Conservation (phyloP, 2,329 filamentous ascomycete genomes). For the Xylariaceae sp. region DNA sequence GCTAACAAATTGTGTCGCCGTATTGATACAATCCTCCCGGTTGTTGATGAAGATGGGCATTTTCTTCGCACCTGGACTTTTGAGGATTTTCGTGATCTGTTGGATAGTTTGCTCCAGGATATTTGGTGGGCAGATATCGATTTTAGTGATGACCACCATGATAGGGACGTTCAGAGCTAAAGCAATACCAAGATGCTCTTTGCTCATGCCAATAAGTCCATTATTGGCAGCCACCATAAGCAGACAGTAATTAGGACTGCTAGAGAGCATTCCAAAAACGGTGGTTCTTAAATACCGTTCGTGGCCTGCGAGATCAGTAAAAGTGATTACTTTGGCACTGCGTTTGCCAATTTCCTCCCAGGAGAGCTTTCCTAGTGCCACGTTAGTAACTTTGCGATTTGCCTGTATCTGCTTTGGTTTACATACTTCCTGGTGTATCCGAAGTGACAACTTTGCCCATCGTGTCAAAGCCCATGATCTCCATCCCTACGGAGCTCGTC, state of each 20-base stretch:
- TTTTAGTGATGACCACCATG: slow-evolving; percentile 97
- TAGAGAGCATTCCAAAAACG: slow-evolving; percentile 90
- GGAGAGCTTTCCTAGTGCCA: slow-evolving; percentile 57
- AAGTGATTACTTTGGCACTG: slow-evolving; percentile 93
- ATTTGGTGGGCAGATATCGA: slow-evolving; percentile 94
- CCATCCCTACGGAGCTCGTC: slow-evolving; percentile 96
- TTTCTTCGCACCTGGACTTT: slow-evolving; percentile 88
- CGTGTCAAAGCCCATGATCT: slow-evolving; percentile 96
- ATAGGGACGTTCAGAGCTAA: slow-evolving; percentile 93
- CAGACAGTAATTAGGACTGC: slow-evolving; percentile 94
- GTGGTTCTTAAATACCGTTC: slow-evolving; percentile 94
- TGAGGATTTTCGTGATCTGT: slow-evolving; percentile 88
- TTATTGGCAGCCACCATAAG: slow-evolving; percentile 99
- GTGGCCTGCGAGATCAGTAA: slow-evolving; percentile 92
- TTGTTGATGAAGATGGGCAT: slow-evolving; percentile 95
- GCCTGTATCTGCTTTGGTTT: neutral
- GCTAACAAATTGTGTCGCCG: slow-evolving; percentile 91
- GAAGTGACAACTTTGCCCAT: slow-evolving; percentile 78
- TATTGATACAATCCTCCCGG: slow-evolving; percentile 88
- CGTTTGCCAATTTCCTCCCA: slow-evolving; percentile 98
- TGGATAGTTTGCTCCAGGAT: slow-evolving; percentile 91
- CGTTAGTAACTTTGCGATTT: slow-evolving; percentile 13
- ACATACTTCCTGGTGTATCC: slow-evolving; percentile 74
- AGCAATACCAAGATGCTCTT: slow-evolving; percentile 94
- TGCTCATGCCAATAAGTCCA: slow-evolving; percentile 94